These are phyloP conservation scores for Annulohypoxylon bovei DNA, from an alignment of 495 filamentous ascomycete species.

Conservation along the genomic window DNA sequence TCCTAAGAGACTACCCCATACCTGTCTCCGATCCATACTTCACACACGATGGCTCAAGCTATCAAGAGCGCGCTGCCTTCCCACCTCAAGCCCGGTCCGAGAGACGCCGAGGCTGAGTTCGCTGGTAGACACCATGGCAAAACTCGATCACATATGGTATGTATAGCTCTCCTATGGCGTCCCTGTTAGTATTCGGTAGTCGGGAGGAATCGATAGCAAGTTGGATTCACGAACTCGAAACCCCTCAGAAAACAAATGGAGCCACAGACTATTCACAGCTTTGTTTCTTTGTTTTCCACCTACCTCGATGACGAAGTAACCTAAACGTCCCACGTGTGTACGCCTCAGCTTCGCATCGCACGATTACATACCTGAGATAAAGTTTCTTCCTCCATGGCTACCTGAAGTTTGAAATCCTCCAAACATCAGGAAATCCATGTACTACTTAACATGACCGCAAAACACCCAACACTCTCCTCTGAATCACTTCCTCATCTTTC, in stretches of 20 bases:
- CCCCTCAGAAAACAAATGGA: slow-evolving; percentile 7
- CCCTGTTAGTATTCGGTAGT: slow-evolving; percentile 15
- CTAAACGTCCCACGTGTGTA: slow-evolving; percentile 11
- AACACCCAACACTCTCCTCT: slow-evolving; percentile 2
- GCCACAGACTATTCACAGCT: background rate
- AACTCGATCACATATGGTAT: slow-evolving; percentile 94
- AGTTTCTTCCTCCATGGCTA: slow-evolving; percentile 2
- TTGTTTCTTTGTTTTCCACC: slow-evolving; percentile 12
- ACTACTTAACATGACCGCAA: background rate
- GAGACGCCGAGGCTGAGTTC: slow-evolving; percentile 61
- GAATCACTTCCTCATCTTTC: background rate
- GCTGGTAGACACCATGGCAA: slow-evolving; percentile 89
- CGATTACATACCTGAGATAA: slow-evolving; percentile 11
- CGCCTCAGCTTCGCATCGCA: slow-evolving; percentile 22
- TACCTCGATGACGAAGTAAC: slow-evolving; percentile 5
- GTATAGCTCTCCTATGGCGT: slow-evolving; percentile 52
- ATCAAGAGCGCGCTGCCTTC: slow-evolving; percentile 77
- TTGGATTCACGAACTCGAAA: slow-evolving; percentile 17
- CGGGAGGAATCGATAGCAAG: background rate
- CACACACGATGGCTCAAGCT: slow-evolving; percentile 72
- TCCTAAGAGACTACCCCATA: background rate
- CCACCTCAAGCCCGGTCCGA: slow-evolving; percentile 75
- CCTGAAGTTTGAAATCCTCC: slow-evolving; percentile 7
- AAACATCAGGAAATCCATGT: background rate
- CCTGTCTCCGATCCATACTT: background rate